Base-by-base conservation (phyloP, 208 protist species). In the Trypanosoma cruzi region DNA sequence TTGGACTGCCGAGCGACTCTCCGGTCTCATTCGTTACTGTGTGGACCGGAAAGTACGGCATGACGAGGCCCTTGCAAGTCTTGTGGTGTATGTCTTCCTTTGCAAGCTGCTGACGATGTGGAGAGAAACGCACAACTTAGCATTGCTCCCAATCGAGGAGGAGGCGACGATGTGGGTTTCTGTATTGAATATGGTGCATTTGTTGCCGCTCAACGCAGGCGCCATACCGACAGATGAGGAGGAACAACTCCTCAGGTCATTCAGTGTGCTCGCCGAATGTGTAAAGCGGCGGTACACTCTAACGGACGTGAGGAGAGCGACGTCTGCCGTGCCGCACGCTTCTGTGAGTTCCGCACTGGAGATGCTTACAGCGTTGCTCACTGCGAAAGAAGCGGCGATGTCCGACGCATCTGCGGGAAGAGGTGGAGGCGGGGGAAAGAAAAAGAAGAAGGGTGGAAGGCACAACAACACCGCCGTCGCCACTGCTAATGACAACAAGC, bases 31-130 rank as follows among this genome's bases (percentile, higher is more conserved):
- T 37, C 49, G 28, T 6, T 71, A 70, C 42, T 58, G 63, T 40
- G 20, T 63, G n/a, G 64, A 69, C 34, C 53, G 79, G 28, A 56
- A 60, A 24, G 54, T 72, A 26, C 48, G 54, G 10, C 14, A 10
- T 18, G 57, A 73, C 7, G 79, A 81, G 34, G 75, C 75, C 3
- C 57, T 84, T 71, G 75, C 63, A 40, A 76, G 60, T 44, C 37
- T 81, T 29, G 13, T 71, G 32, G 55, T 75, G 10, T 79, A 64
- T 46, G 68, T 67, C 3, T 81, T 81, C 59, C 26, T 84, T 8
- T 72, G 40, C 50, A 68, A 42, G 31, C n/a, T 79, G 10, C 32
- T 73, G 2, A 10, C 31, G 10, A 4, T 32, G 32, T 65, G 56
- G 58, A n/a, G 36, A 16, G 34, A 48, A 36, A n/a, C 36, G 22